Percentiles rank a stretch among this genome's conserved stretches.
These are phyloP conservation scores for Sporormia fimetaria DNA, from an alignment of 495 filamentous ascomycete genomes.

Conservation along the genomic window DNA sequence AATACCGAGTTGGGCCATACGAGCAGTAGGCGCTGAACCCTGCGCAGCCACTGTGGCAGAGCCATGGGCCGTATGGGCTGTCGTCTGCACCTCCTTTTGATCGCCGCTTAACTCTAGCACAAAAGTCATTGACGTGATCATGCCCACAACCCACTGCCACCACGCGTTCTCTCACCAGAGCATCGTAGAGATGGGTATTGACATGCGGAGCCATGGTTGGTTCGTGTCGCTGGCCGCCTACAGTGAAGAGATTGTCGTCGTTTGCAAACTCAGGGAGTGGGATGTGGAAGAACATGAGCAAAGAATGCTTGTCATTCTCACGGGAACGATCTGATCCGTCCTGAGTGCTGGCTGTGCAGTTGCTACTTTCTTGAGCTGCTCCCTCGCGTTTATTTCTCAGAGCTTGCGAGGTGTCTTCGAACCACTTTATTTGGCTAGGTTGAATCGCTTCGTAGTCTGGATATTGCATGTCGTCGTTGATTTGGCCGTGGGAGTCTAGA, in stretches of 20 bases:
- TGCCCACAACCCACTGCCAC: constrained; percentile 32
- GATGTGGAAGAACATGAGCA: constrained; percentile 31
- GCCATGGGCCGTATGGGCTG: constrained; percentile 28
- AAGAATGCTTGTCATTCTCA: constrained; percentile 20
- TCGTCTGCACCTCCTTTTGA: constrained; percentile 6
- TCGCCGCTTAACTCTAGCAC: constrained; percentile 28
- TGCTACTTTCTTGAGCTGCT: too few relatives aligned
- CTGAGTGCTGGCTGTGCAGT: too few relatives aligned
- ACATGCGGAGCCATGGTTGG: constrained; percentile 31
- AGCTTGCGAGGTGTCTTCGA: constrained; percentile 29
- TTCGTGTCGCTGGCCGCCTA: constrained; percentile 31
- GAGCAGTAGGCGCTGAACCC: constrained; percentile 35
- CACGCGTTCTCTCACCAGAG: constrained; percentile 32
- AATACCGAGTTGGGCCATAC: constrained; percentile 26
- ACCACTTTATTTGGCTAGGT: constrained; percentile 36
- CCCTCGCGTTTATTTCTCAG: constrained; percentile 27
- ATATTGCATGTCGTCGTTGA: constrained; percentile 25
- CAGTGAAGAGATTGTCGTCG: constrained; percentile 26
- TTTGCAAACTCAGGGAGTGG: constrained; percentile 32
- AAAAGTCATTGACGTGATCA: constrained; percentile 37
- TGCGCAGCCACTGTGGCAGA: constrained; percentile 32
- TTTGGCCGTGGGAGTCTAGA: constrained; percentile 34
- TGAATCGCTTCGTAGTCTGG: constrained; percentile 34
- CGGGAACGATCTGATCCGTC: too few relatives aligned
- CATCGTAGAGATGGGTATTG: constrained; percentile 34